Conservation (phyloP, 176 grass and related monocot genomes). For the Elaeis guineensis region DNA sequence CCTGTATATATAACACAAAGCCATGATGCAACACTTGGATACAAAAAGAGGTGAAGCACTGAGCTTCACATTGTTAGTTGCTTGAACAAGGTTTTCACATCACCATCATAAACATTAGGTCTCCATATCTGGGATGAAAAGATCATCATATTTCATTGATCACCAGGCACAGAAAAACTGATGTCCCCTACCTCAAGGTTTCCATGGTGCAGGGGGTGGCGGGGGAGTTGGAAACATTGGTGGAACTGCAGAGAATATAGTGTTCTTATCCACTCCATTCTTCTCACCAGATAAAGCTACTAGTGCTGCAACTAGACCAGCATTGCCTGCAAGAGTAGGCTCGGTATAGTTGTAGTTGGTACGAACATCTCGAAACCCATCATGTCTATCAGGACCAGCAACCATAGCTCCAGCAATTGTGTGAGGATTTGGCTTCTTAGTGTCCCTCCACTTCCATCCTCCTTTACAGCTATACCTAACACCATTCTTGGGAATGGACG, state of each 20-base stretch:
- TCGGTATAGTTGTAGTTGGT: conserved; percentile 11
- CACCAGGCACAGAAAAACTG: too few relatives aligned
- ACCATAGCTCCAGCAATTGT: conserved; percentile 3
- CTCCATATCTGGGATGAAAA: too few relatives aligned
- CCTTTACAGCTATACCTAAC: conserved; percentile 9
- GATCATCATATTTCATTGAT: too few relatives aligned
- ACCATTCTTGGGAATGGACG: conserved; percentile 11
- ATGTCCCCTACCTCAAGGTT: not conserved
- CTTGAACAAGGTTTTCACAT: too few relatives aligned
- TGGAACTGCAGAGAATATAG: conserved; percentile 7
- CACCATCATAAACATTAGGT: too few relatives aligned
- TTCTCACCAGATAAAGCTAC: conserved; percentile 1
- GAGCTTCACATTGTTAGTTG: too few relatives aligned
- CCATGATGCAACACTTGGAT: too few relatives aligned
- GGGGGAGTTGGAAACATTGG: conserved; percentile 10
- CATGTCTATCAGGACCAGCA: conserved; percentile 7
- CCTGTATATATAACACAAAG: too few relatives aligned
- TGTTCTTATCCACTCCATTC: conserved; percentile 9
- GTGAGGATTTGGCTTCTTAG: conserved; percentile 10
- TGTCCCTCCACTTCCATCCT: conserved; percentile 20
- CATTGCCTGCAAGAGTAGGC: conserved; percentile 12
- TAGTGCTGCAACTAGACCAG: conserved; percentile 11
- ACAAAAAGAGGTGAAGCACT: too few relatives aligned
- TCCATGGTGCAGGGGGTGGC: conserved; percentile 5
- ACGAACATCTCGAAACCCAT: conserved; percentile 5